Percentiles rank a stretch among this genome's conserved stretches.
These are phyloP conservation scores for Aspergillus ochraceoroseus DNA, from an alignment of 2,329 filamentous ascomycete species.

Conservation along the genomic window DNA sequence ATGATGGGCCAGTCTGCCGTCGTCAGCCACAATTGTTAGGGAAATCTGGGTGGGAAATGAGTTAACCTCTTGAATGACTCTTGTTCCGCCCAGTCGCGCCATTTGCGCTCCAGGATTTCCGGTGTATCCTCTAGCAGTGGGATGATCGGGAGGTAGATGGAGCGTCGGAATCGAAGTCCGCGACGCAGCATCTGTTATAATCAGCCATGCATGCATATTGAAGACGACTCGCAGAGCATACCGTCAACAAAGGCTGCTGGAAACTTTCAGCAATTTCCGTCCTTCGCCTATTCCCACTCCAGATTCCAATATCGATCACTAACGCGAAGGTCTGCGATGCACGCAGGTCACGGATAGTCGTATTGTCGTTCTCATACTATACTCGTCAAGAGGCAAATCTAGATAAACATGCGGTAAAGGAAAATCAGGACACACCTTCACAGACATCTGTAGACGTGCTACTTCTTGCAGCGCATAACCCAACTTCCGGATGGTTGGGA, in stretches of 20 bases:
- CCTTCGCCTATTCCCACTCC: slow-evolving; percentile 56
- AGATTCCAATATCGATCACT: slow-evolving; percentile 51
- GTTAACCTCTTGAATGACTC: slow-evolving; percentile 66
- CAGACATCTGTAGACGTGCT: slow-evolving; percentile 47
- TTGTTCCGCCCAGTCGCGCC: slow-evolving; percentile 59
- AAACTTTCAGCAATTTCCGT: slow-evolving; percentile 59
- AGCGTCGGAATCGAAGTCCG: slow-evolving; percentile 56
- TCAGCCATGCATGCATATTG: not conserved
- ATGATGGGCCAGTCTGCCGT: slow-evolving; percentile 54
- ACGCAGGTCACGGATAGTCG: slow-evolving; percentile 52
- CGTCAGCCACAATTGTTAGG: not conserved
- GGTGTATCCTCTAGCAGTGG: slow-evolving; percentile 54
- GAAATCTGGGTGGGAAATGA: no score
- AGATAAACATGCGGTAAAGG: no score
- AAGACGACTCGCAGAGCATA: no score
- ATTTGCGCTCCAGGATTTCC: slow-evolving; percentile 57
- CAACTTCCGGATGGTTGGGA: slow-evolving; percentile 38
- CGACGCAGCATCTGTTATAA: slow-evolving; percentile 53
- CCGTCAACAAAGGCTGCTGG: slow-evolving; percentile 50
- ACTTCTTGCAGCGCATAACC: slow-evolving; percentile 43
- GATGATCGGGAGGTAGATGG: slow-evolving; percentile 50
- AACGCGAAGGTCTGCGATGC: slow-evolving; percentile 50
- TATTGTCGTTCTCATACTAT: slow-evolving; percentile 38
- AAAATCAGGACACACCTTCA: slow-evolving; percentile 49
- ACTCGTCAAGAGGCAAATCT: no score